Percentiles rank a stretch among this genome's conserved stretches.
Conservation (phyloP, 805 yeast species). For the Saccharomycopsis lassenensis region DNA sequence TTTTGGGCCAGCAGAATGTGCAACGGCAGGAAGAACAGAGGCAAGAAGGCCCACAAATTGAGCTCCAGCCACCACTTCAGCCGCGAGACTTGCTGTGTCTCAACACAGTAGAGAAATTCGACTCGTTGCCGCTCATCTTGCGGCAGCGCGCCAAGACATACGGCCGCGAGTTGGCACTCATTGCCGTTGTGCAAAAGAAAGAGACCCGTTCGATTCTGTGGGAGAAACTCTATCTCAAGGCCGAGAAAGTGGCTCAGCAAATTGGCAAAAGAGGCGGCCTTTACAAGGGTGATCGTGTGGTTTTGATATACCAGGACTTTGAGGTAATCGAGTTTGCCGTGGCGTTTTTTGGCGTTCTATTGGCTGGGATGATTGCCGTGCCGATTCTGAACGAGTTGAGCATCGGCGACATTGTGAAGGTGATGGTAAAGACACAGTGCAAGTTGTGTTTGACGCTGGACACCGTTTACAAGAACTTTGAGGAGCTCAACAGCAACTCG, state of each 20-base stretch:
- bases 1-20: too few relatives aligned
- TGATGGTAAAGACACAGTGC: constrained; percentile 63
- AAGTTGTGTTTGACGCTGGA: constrained; percentile 77
- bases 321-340: constrained; percentile 81
- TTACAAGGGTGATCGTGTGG: constrained; percentile 74
- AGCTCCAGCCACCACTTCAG: constrained; percentile 49
- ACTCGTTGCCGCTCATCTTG: constrained; percentile 59
- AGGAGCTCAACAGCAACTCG: constrained; percentile 39
- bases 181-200: constrained; percentile 62
- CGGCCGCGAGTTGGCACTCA: constrained; percentile 58
- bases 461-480: constrained; percentile 61
- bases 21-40: too few relatives aligned
- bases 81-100: constrained; percentile 39
- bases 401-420: constrained; percentile 55
- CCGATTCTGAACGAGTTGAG: constrained; percentile 76
- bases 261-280: constrained; percentile 56
- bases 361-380: constrained; percentile 91
- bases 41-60: constrained; percentile 28
- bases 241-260: constrained; percentile 83
- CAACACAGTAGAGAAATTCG: constrained; percentile 33
- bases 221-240: constrained; percentile 75
- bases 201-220: constrained; percentile 69
- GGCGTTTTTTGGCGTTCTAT: constrained; percentile 82
- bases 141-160: constrained; percentile 60
- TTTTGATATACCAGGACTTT: constrained; percentile 68